Evolutionary conservation across 345 rosid genomes (phyloP).

Genomic region (Raphanus raphanistrum): DNA sequence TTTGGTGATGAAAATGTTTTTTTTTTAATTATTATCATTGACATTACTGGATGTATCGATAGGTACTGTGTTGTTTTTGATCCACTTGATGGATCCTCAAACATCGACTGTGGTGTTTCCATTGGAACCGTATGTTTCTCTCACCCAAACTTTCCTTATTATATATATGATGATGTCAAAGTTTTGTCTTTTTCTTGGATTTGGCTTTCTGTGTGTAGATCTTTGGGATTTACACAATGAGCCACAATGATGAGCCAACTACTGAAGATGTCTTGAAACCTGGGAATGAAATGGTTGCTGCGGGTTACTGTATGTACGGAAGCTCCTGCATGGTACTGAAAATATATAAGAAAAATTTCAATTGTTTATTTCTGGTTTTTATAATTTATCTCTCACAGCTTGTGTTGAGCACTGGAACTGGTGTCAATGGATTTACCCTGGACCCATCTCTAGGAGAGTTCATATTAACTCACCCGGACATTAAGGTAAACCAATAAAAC

Average conservation of each 20-base stretch:
- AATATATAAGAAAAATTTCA: background rate
- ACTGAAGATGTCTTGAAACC: slow-evolving; percentile 86
- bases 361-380: background rate
- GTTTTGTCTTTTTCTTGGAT: slow-evolving; percentile 12
- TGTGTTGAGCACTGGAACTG: slow-evolving; percentile 85
- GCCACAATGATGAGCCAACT: slow-evolving; percentile 65
- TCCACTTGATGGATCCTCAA: slow-evolving; percentile 98
- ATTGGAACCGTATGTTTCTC: slow-evolving; percentile 79
- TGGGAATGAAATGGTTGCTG: slow-evolving; percentile 88
- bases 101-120: slow-evolving; percentile 96
- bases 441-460: slow-evolving; percentile 99
- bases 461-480: slow-evolving; percentile 91
- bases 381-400: slow-evolving; percentile 51
- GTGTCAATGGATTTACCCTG: slow-evolving; percentile 93
- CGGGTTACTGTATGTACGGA: slow-evolving; percentile 99
- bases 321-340: slow-evolving; percentile 94
- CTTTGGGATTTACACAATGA: slow-evolving; percentile 85
- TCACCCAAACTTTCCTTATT: background rate
- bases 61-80: slow-evolving; percentile 96
- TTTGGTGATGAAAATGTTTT: slow-evolving; percentile 3
- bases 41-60: slow-evolving; percentile 4
- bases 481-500: slow-evolving; percentile 54
- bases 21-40: background rate
- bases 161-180: background rate
- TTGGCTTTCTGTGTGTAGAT: slow-evolving; percentile 55